These are phyloP conservation scores for Solanum aculeatissimum DNA, from an alignment of 305 asterid species.

Conservation along the genomic window DNA sequence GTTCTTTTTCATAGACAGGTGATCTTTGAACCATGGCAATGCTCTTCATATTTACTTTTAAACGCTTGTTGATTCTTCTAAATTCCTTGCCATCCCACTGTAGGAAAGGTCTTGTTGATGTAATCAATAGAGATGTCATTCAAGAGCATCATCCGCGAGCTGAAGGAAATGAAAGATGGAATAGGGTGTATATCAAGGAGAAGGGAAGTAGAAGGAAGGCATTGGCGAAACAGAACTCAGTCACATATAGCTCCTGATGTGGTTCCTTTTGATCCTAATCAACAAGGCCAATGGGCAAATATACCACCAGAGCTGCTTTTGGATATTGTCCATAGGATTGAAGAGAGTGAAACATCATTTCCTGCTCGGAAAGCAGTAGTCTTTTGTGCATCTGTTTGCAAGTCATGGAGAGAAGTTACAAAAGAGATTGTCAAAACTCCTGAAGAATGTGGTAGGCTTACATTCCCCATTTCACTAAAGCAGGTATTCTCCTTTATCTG, in stretches of 20 bases:
- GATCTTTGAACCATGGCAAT: not conserved
- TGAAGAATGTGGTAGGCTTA: slow-evolving; percentile 88
- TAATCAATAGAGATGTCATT: slow-evolving; percentile 45
- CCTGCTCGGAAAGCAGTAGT: slow-evolving; percentile 79
- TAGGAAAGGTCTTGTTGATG: slow-evolving; percentile 7
- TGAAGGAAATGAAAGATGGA: slow-evolving; percentile 71
- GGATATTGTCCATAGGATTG: slow-evolving; percentile 80
- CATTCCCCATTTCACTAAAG: slow-evolving; percentile 85
- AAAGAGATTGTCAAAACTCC: slow-evolving; percentile 89
- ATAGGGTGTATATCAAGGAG: slow-evolving; percentile 70
- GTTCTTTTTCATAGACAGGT: not conserved
- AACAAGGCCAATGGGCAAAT: slow-evolving; percentile 93
- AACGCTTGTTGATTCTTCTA: not conserved
- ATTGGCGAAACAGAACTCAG: slow-evolving; percentile 55
- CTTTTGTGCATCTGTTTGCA: slow-evolving; percentile 87
- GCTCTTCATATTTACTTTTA: not conserved
- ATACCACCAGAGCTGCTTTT: slow-evolving; percentile 80
- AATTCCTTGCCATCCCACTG: not conserved
- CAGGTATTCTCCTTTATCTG: slow-evolving; percentile 33
- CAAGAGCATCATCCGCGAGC: slow-evolving; percentile 66
- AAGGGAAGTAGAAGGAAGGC: slow-evolving; percentile 36
- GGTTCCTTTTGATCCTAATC: slow-evolving; percentile 31
- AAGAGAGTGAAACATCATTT: slow-evolving; percentile 87
- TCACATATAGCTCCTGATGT: slow-evolving; percentile 74
- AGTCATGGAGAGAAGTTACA: slow-evolving; percentile 81